Base-by-base conservation (phyloP, 305 asterid species). In the Fraxinus sp. region DNA sequence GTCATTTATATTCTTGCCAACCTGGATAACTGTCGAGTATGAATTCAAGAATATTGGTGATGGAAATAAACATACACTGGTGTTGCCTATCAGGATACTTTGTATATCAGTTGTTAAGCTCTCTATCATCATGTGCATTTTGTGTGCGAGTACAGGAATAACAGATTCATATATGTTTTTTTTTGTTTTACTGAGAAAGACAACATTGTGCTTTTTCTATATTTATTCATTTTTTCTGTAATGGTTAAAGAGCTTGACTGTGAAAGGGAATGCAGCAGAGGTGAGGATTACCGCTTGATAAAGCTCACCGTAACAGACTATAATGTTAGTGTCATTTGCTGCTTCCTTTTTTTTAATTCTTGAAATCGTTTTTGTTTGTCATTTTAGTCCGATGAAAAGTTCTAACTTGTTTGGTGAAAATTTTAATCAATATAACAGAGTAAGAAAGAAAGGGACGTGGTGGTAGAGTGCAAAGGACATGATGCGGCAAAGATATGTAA, bases 401-500 rank as follows among this genome's bases (percentile, higher is more conserved):
- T 78, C 13, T 43, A 41, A 41, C 46, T 43, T 22, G 14, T 81
- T 81, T 59, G 46, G 22, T 86, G 14, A 22, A 49, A 59, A 2
- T 46, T 18, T 36, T 77, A 55, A 75, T 28, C 43, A 26, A 78
- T 83, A 62, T 75, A 5, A 33, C 90, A 96, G 98, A 92, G 88
- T 75, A 91, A 87, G 88, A 90, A 82, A 85, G 97, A 95, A 85
- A 89, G 87, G 85, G 92, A 89, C 59, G 81, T 95, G 2, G 91
- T 96, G 81, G 98, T 96, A 84, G 98, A 97, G 75, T 95, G 98
- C 90, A 92, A 91, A 92, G 99, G 99, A 75, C 99, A 95, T 81
- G 99, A 97, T 90, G 98, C 98, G 30, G 98, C 99, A 82, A 90
- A 95, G 89, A 91, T 97, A 66, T 76, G 89, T 33, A 92, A 87